Percentiles rank a stretch among this genome's conserved stretches.
Evolutionary conservation across 1,284 basidiomycete genomes (phyloP).

Genomic region (Boletus sp.): DNA sequence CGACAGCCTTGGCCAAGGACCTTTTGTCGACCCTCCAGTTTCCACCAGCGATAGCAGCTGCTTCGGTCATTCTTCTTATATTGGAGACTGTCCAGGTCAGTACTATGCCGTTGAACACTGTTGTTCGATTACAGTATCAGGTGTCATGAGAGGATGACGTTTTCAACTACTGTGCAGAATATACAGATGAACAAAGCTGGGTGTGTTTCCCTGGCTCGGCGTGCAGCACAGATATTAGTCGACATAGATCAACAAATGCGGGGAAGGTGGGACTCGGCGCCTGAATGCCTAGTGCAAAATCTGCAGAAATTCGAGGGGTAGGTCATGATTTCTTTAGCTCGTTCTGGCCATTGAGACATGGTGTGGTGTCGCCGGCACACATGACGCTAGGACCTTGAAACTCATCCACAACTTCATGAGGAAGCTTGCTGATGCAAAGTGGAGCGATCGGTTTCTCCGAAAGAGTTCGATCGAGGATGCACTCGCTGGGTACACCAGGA

Average conservation of each 20-base stretch:
- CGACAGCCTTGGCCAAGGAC: constrained; percentile 23
- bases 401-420: constrained; percentile 42
- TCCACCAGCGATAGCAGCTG: constrained; percentile 41
- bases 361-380: background rate
- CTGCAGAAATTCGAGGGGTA: constrained; percentile 44
- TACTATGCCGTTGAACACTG: background rate
- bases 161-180: constrained; percentile 2
- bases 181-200: constrained; percentile 38
- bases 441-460: constrained; percentile 40
- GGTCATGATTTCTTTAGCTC: constrained; percentile 2
- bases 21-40: constrained; percentile 34
- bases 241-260: constrained; percentile 47
- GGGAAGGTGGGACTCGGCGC: constrained; percentile 44
- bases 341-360: background rate
- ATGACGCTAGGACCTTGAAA: constrained; percentile 34
- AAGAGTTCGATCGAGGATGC: constrained; percentile 40
- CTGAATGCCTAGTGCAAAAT: constrained; percentile 41
- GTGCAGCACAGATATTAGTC: constrained; percentile 42
- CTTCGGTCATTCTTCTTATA: constrained; percentile 42
- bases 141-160: background rate
- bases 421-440: constrained; percentile 37
- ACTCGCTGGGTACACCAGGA: constrained; percentile 32
- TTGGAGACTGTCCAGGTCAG: constrained; percentile 46
- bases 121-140: background rate
- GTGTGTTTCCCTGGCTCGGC: constrained; percentile 42